Base-by-base conservation (phyloP, 2,329 filamentous ascomycete genomes). In the Neoscytalidium dimidiatum region DNA sequence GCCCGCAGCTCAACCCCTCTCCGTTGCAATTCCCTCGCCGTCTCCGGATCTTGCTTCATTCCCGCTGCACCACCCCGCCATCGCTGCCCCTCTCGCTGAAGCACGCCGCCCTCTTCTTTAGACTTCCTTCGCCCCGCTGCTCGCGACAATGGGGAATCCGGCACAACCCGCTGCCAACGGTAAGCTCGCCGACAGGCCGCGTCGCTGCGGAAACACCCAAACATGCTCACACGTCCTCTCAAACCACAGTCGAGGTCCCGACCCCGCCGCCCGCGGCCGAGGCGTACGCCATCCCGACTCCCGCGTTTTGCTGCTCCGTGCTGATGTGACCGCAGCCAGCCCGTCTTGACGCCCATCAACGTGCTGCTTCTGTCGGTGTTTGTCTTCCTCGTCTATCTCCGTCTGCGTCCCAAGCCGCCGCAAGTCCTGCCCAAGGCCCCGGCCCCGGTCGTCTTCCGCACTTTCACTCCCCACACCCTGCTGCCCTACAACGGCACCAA, bases 381-480 rank as follows among this genome's bases (percentile, higher is more conserved):
- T 74, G 74, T 82, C 62, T 72, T 87, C 68, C 75, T 88, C 33
- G 73, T 85, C 49, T 89, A 88, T 77, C 79, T 83, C 71, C 86
- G 86, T 69, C 81, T 88, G 69, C 84, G 85, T 49, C 85, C 86
- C 53, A 80, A 81, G 66, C 76, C 81, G 8, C 79, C 82, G 35
- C 75, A 82, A 48, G 77, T 77, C 4, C 82, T 89, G 21, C 85
- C 86, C 26, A 79, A 81, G 66, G 80, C 82, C 29, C 84, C 86
- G 14, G 85, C 88, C 4, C 92, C 92, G 3, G 88, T 95, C 53
- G 89, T 97, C 68, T 97, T 94, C 76, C 92, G 91, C 58, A 91
- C 91, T 69, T 97, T 92, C 82, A 94, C 89, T 14, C 92, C 92
- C 26, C 88, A 82, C 46, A 92, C 92, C 3, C 88, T 99, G n/a